Conservation (phyloP, 2,329 filamentous ascomycete species). For the Pseudogymnoascus pannorum region DNA sequence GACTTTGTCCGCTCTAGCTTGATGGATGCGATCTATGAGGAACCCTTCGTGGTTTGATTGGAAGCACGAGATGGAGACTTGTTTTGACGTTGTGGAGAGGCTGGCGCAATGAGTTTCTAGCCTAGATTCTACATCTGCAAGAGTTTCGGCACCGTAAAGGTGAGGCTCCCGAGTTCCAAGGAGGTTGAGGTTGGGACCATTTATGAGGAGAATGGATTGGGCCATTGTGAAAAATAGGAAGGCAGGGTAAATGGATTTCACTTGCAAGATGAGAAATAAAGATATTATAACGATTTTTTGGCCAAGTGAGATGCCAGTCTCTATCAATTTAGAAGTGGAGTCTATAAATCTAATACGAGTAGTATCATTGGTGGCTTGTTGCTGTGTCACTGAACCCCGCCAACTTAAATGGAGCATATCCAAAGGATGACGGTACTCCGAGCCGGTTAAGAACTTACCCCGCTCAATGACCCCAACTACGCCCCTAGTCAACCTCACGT, state of each 20-base stretch:
- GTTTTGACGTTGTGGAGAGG: neutral
- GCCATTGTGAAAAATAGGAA: constrained; percentile 24
- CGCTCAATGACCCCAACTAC: neutral
- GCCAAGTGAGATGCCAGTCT: neutral
- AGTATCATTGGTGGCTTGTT: no score
- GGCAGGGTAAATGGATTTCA: neutral
- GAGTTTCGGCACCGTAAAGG: constrained; percentile 64
- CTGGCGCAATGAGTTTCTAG: neutral
- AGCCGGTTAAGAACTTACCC: neutral
- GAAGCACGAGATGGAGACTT: constrained; percentile 46
- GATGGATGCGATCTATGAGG: constrained; percentile 66
- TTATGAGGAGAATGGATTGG: constrained; percentile 60
- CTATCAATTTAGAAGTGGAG: neutral
- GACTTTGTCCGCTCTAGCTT: constrained; percentile 46
- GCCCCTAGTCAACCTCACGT: constrained; percentile 3
- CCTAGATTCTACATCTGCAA: constrained; percentile 48
- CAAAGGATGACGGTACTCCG: neutral
- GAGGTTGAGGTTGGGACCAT: constrained; percentile 78
- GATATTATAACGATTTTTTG: neutral
- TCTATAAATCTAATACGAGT: neutral
- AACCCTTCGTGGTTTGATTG: constrained; percentile 76
- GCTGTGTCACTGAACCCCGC: neutral
- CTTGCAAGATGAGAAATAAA: neutral
- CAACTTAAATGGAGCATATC: neutral
- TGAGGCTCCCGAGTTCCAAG: constrained; percentile 67